These are phyloP conservation scores for Raffaelea deltoideospora DNA, from an alignment of 2,329 filamentous ascomycete species.

Conservation along the genomic window DNA sequence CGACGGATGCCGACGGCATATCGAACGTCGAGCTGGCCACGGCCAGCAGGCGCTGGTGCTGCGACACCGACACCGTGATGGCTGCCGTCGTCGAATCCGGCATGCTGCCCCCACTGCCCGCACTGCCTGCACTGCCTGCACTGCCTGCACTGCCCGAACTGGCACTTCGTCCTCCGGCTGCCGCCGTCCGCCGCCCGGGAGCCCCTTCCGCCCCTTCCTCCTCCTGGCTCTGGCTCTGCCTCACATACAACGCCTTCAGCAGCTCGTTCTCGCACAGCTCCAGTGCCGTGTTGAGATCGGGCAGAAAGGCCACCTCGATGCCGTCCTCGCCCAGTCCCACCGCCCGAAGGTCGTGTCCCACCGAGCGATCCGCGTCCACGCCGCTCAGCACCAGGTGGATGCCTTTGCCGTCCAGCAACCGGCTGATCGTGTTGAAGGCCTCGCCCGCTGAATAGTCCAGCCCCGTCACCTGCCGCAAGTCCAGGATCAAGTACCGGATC, in stretches of 20 bases:
- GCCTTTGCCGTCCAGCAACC: slow-evolving; percentile 60
- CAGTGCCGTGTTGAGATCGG: slow-evolving; percentile 80
- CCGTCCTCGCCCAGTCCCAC: slow-evolving; percentile 67
- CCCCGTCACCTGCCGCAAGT: slow-evolving; percentile 78
- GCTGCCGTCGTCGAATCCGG: not conserved
- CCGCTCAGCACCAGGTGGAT: slow-evolving; percentile 75
- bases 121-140: too few relatives aligned
- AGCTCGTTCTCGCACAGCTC: slow-evolving; percentile 94
- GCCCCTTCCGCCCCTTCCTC: slow-evolving; percentile 21
- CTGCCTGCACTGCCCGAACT: too few relatives aligned
- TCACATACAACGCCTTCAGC: slow-evolving; percentile 62
- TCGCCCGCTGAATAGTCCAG: slow-evolving; percentile 94
- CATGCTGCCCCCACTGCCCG: not conserved
- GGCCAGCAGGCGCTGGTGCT: slow-evolving; percentile 31
- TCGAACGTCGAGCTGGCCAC: slow-evolving; percentile 15
- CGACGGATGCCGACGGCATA: slow-evolving; percentile 18
- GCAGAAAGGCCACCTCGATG: slow-evolving; percentile 64
- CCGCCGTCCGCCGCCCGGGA: not conserved
- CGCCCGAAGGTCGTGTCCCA: slow-evolving; percentile 66
- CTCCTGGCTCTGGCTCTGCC: slow-evolving; percentile 54
- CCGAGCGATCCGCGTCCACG: slow-evolving; percentile 56
- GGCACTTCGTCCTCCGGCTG: too few relatives aligned
- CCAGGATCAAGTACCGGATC: slow-evolving; percentile 79
- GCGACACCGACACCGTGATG: not conserved
- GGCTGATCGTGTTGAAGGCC: slow-evolving; percentile 83